Base-by-base conservation (phyloP, 768 basidiomycete genomes). In the Tulasnella sp. region DNA sequence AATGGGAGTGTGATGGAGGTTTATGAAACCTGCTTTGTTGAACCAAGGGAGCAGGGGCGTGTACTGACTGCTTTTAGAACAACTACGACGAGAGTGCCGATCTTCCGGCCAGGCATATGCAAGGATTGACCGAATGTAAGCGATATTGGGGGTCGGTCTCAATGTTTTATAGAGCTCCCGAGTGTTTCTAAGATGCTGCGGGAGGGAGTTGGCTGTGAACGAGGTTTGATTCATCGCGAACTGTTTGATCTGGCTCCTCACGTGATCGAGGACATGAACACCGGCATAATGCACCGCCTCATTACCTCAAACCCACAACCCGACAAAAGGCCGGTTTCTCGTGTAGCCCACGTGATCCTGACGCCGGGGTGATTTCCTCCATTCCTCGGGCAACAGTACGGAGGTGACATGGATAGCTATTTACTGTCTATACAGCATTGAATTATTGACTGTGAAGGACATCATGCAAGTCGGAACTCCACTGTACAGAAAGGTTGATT, bases 41-140 rank as follows among this genome's bases (percentile, higher is more conserved):
- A 31, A 34, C 46, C 48, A 3, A 22, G 48, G 16, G 48, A 50
- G 1, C 22, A 20, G n/a, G 34, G 76, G 20, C 58, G 37, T 44
- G 28, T 58, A 31, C 95, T 83, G 87, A 97, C 97, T 84, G 96
- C 97, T 89, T 96, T 96, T 82, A 97, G 90, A 50, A 99, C 91
- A 83, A 99, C 96, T 75, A 93, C 94, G 82, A 98, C 92, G 86
- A 99, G 91, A 31, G 97, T 98, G 50, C 97, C 97, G 81, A 99
- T 93, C 87, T 94, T 79, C 42, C 72, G 78, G 40, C 78, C 78
- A 37, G 78, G 74, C 78, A 79, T 79, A 20, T 34, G 34, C 31
- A 40, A 18, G 24, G 42, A 73, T 31, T 18, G 31, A 37, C 9
- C 31, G n/a, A 16, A 73, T 73, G 24, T 37, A 37, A 28, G 34